Percentiles rank a stretch among this genome's conserved stretches.
These are phyloP conservation scores for Trichoderma polysporum DNA, from an alignment of 2,329 filamentous ascomycete genomes.

Conservation along the genomic window DNA sequence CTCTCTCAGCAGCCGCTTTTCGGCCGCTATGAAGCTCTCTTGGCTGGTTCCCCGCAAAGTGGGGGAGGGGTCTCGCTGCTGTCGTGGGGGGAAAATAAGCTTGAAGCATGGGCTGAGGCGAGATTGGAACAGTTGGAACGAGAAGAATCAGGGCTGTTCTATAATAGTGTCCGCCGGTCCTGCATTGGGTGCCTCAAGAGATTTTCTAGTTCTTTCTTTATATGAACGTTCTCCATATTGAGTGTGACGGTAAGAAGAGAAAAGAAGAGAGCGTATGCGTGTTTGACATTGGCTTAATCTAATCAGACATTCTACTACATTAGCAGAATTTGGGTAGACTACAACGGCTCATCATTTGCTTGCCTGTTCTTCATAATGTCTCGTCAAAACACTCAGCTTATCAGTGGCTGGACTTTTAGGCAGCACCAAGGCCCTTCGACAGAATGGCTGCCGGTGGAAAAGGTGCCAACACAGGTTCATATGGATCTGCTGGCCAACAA, in stretches of 20 bases:
- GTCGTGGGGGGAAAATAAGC: conserved; percentile 14
- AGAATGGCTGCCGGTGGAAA: conserved; percentile 36
- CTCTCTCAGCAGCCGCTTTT: conserved; percentile 3
- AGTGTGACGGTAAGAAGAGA: neutral
- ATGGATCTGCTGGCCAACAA: conserved; percentile 39
- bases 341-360: neutral
- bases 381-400: conserved; percentile 18
- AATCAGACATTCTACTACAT: neutral
- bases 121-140: neutral
- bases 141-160: neutral
- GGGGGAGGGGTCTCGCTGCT: conserved; percentile 6
- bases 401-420: conserved; percentile 31
- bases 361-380: neutral
- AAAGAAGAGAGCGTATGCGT: neutral
- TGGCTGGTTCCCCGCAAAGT: conserved; percentile 29
- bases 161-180: neutral
- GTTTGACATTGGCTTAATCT: neutral
- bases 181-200: neutral
- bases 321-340: neutral
- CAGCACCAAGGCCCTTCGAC: conserved; percentile 28
- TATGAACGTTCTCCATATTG: neutral
- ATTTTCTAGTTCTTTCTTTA: neutral
- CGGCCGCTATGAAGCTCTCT: conserved; percentile 1
- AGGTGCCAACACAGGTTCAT: conserved; percentile 40
- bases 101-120: neutral